Evolutionary conservation across 139 green algal species (phyloP), one percentile per base, ranked within the genome.

Genomic region (Gonium pectorale): DNA sequence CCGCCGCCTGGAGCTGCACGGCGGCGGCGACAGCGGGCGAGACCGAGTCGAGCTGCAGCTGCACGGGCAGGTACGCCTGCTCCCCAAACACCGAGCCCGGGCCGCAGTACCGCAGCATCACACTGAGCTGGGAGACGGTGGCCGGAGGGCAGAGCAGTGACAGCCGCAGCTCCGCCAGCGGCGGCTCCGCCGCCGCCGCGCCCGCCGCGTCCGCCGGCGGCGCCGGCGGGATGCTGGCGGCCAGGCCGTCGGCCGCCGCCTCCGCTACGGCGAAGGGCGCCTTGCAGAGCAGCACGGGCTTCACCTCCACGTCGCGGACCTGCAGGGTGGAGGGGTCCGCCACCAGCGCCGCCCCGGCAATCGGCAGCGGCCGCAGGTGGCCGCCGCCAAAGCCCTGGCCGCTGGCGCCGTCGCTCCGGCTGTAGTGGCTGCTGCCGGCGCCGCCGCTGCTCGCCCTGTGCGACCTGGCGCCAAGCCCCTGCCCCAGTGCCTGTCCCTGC

Each of bases 61-160:
- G 77, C 33, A 83, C 77, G 15, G 77, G 77, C 77, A 83, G 59
- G 59, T 83, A 83, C 62, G 44, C 66, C 63, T 83, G 77, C 77
- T 83, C 43, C 43, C 77, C 77, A 17, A 83, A 83, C 4, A 83
- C 44, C 21, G 24, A 44, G 62, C 62, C 60, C 7, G 77, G 77
- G 43, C 62, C 77, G 62, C 77, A 74, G 77, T 83, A 83, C 3
- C 77, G 77, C 77, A 83, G 77, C 77, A 83, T 73, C 2, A 83
- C 77, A 21, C 38, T 63, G 19, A 83, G 59, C 63, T 73, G 31
- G 33, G 77, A 63, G 27, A 83, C 77, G 21, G 60, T 73, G 31
- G 62, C 22, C 2, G 75, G 75, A 1, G 75, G 19, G 56, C 75
- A 83, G 19, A 83, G 26, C 5, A 83, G 75, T 1, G 75, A 83